These are phyloP conservation scores for Sporothrix variecibatus DNA, from an alignment of 2,329 filamentous ascomycete genomes.

Conservation along the genomic window DNA sequence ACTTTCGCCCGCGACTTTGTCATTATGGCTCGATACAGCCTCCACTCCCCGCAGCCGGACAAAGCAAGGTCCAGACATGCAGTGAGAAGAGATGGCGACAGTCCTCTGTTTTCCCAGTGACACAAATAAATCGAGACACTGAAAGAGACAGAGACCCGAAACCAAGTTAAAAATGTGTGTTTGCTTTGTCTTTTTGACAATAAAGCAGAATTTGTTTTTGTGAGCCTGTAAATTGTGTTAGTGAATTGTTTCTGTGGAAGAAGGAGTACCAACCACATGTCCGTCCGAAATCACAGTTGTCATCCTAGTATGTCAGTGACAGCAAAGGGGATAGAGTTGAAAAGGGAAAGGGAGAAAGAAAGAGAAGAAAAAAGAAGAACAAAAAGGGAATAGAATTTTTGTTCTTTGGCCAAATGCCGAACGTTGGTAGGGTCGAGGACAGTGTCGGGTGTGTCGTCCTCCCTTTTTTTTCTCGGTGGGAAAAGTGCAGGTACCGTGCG, in stretches of 20 bases:
- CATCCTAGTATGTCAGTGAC: constrained; percentile 16
- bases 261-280: background rate
- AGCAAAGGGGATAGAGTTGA: background rate
- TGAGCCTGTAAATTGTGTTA: background rate
- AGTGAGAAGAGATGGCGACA: constrained; percentile 54
- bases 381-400: background rate
- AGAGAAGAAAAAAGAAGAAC: constrained; percentile 1
- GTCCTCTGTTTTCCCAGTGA: background rate
- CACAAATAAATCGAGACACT: background rate
- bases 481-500: background rate
- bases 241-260: background rate
- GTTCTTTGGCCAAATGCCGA: constrained; percentile 8
- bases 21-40: constrained; percentile 32
- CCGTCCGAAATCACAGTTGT: constrained; percentile 11
- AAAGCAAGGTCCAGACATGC: constrained; percentile 45
- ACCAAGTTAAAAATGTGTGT: constrained; percentile 7
- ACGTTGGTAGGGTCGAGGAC: background rate
- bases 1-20: background rate
- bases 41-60: constrained; percentile 54
- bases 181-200: background rate
- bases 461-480: background rate
- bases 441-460: constrained; percentile 7
- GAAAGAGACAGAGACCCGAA: background rate
- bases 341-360: background rate
- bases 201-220: background rate